Conservation (phyloP, 805 yeast genomes). For the Starmera caribaea region DNA sequence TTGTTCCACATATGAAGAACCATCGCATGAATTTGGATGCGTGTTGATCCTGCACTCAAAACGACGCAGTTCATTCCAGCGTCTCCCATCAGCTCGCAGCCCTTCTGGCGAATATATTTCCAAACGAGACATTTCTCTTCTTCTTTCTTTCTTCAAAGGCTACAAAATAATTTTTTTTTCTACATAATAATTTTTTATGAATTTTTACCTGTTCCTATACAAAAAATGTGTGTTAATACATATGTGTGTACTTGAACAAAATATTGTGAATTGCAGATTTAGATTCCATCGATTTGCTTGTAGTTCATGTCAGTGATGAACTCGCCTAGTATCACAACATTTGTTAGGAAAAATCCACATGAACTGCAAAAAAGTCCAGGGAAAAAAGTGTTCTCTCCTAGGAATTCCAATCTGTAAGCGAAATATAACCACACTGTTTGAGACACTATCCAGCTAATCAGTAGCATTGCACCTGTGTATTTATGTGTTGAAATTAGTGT, state of each 20-base stretch:
- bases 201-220: too few relatives aligned
- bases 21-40: conserved; percentile 82
- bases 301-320: conserved; percentile 36
- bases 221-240: too few relatives aligned
- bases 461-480: conserved; percentile 30
- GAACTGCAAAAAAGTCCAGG: conserved; percentile 50
- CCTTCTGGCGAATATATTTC: conserved; percentile 97
- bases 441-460: conserved; percentile 52
- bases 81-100: conserved; percentile 81
- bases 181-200: too few relatives aligned
- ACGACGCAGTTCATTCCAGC: conserved; percentile 87
- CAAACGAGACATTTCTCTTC: conserved; percentile 59
- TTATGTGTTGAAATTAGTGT: conserved; percentile 19
- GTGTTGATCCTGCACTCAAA: conserved; percentile 79
- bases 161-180: too few relatives aligned
- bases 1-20: conserved; percentile 85
- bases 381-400: conserved; percentile 57
- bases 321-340: conserved; percentile 49
- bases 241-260: too few relatives aligned
- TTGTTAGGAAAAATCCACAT: conserved; percentile 47
- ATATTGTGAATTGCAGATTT: too few relatives aligned
- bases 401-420: conserved; percentile 75
- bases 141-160: background rate
- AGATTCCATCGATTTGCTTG: background rate
- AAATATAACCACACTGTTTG: conserved; percentile 74